Evolutionary conservation across 257 asterid species (phyloP).

Genomic region (Fraxinus cuspidata): DNA sequence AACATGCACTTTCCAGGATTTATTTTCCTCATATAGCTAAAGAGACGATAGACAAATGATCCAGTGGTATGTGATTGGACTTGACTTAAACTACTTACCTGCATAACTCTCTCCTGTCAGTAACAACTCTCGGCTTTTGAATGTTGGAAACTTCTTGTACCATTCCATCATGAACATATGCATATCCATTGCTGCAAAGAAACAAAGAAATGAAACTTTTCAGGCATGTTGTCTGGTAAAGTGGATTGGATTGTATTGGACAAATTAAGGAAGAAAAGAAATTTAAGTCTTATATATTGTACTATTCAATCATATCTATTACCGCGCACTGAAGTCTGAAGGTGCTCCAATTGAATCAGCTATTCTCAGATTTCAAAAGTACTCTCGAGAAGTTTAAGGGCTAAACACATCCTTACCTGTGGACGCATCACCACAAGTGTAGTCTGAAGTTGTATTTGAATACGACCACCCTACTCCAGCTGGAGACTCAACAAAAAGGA

Average conservation of each 20-base stretch:
- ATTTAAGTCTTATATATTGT: not conserved
- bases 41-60: not conserved
- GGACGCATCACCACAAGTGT: conserved; percentile 66
- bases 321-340: not conserved
- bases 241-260: not conserved
- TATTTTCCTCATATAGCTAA: not conserved
- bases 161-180: conserved; percentile 72
- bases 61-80: not conserved
- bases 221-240: not conserved
- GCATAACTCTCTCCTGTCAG: conserved; percentile 99
- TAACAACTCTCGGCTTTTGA: conserved; percentile 62
- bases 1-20: not conserved
- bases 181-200: conserved; percentile 79
- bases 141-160: conserved; percentile 80
- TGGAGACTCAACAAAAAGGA: conserved; percentile 95
- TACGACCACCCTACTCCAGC: conserved; percentile 99
- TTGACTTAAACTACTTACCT: conserved; percentile 41
- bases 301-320: not conserved
- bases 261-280: not conserved
- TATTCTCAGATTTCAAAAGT: conserved; percentile 7
- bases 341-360: conserved; percentile 6
- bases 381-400: not conserved
- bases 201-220: conserved; percentile 25
- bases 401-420: conserved; percentile 51
- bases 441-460: conserved; percentile 86